phyloP scores from a whole-genome alignment of 306 rosid species.

The Acmispon strigosus region DNA sequence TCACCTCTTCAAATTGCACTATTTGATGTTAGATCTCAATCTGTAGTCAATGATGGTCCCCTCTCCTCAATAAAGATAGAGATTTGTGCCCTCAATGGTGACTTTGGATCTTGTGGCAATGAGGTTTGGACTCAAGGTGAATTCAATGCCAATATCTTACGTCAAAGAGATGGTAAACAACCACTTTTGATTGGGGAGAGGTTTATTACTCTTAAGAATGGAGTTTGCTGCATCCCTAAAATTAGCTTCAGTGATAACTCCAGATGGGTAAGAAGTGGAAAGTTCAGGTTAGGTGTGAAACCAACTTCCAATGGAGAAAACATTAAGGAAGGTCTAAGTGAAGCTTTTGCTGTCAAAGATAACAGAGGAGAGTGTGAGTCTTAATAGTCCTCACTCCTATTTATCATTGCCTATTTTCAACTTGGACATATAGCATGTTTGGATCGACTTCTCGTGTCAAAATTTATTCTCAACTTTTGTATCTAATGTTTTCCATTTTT shows the following conservation, averaged over 20 bases:
- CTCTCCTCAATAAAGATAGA: slow-evolving; percentile 40
- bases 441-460: too few species aligned
- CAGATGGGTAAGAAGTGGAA: slow-evolving; percentile 48
- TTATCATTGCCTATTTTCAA: neutral
- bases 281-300: slow-evolving; percentile 46
- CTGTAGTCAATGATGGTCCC: slow-evolving; percentile 34
- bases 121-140: slow-evolving; percentile 53
- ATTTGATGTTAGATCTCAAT: slow-evolving; percentile 31
- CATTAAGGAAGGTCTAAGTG: slow-evolving; percentile 53
- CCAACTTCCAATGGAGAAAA: neutral
- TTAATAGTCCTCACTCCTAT: neutral
- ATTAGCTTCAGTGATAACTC: slow-evolving; percentile 53
- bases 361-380: slow-evolving; percentile 60
- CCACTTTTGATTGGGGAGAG: slow-evolving; percentile 47
- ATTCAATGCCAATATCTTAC: slow-evolving; percentile 32
- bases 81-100: slow-evolving; percentile 46
- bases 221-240: slow-evolving; percentile 26
- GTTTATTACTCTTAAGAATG: slow-evolving; percentile 30
- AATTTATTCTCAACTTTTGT: neutral
- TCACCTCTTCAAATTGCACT: slow-evolving; percentile 30
- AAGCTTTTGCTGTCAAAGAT: slow-evolving; percentile 53
- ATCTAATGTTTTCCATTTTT: neutral
- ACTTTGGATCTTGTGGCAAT: slow-evolving; percentile 28
- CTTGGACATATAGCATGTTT: neutral
- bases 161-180: slow-evolving; percentile 43